phyloP scores from a whole-genome alignment of 2,329 filamentous ascomycete genomes.

The Lasiodiplodia sp. region DNA sequence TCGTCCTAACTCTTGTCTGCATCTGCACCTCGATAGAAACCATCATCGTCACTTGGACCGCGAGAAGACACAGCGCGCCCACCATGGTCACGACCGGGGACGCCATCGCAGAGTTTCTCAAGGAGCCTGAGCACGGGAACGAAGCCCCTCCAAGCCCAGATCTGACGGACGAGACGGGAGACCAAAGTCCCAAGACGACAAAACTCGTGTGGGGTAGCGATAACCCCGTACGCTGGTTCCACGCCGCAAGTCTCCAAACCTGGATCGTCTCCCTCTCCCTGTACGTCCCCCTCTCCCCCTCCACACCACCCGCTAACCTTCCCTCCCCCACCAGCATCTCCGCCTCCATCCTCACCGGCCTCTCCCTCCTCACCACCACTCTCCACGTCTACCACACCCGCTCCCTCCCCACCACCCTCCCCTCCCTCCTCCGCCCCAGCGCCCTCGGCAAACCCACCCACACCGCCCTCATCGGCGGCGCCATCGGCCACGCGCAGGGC shows the following conservation, averaged over 20 bases:
- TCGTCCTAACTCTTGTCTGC: neutral
- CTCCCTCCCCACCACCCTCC: neutral
- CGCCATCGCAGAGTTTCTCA: slow-evolving; percentile 38
- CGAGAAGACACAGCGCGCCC: neutral
- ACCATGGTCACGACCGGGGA: slow-evolving; percentile 37
- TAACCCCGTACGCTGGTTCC: neutral
- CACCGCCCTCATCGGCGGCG: neutral
- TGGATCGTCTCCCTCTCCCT: neutral
- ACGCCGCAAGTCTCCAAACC: neutral
- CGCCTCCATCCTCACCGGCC: neutral
- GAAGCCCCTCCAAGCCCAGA: too few relatives aligned
- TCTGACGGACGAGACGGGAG: neutral
- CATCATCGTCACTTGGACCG: neutral
- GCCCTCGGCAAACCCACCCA: neutral
- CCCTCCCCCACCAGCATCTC: neutral
- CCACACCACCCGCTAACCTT: neutral
- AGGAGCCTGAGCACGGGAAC: slow-evolving; percentile 34
- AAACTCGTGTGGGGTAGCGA: neutral
- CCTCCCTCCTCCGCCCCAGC: neutral
- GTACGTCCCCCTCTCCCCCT: neutral
- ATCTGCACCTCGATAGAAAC: neutral
- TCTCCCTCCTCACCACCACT: neutral
- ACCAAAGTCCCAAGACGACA: too few relatives aligned
- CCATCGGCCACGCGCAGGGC: neutral
- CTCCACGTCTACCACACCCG: neutral